These are phyloP conservation scores for Bipolaris victoriae DNA, from an alignment of 2,329 filamentous ascomycete species.

Conservation along the genomic window DNA sequence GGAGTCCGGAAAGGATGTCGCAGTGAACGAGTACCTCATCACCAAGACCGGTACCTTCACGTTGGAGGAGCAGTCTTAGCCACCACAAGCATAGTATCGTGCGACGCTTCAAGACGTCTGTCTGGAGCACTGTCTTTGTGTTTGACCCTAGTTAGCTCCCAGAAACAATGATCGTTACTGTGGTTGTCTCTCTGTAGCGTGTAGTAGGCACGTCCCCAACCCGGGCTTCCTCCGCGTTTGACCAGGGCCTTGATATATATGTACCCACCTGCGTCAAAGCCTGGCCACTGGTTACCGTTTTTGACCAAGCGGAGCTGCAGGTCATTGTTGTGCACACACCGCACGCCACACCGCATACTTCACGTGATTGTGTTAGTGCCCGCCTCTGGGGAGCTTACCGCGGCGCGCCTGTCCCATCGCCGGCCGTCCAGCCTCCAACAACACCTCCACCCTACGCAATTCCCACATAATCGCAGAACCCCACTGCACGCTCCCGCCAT, in stretches of 20 bases:
- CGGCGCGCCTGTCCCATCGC: conserved; percentile 11
- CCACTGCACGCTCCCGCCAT: conserved; percentile 11
- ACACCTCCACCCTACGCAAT: conserved; percentile 24
- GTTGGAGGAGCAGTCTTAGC: conserved; percentile 50
- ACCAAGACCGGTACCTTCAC: conserved; percentile 71
- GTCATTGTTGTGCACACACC: not conserved
- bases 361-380: conserved; percentile 26
- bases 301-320: not conserved
- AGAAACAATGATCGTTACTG: conserved; percentile 1
- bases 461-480: conserved; percentile 4
- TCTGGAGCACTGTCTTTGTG: conserved; percentile 1
- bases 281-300: not conserved
- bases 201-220: not conserved
- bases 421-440: conserved; percentile 8
- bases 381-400: conserved; percentile 13
- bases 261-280: not conserved
- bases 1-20: conserved; percentile 70
- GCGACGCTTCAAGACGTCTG: conserved; percentile 2
- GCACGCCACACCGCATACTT: not conserved
- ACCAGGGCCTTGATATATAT: not conserved
- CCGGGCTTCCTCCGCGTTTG: not conserved
- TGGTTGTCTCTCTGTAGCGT: conserved; percentile 1
- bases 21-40: conserved; percentile 66
- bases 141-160: conserved; percentile 3
- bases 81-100: not conserved